Conservation (phyloP, 2,329 filamentous ascomycete species). For the Talaromyces amestolkiae region DNA sequence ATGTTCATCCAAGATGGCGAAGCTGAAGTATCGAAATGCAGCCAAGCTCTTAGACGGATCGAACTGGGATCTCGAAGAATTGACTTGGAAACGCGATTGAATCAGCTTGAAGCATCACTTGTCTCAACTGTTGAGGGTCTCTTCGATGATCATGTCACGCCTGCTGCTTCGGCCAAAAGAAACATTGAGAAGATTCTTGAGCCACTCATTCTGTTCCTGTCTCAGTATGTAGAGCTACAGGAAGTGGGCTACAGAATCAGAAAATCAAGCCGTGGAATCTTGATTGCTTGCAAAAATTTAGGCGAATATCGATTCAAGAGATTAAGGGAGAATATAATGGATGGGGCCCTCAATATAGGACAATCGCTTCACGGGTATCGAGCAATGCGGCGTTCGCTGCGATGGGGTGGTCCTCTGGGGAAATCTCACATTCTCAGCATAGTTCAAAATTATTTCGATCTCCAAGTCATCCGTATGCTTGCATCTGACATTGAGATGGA, state of each 20-base stretch:
- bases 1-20: neutral
- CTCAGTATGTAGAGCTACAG: slow-evolving; percentile 19
- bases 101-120: neutral
- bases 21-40: slow-evolving; percentile 1
- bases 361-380: slow-evolving; percentile 9
- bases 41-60: slow-evolving; percentile 7
- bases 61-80: slow-evolving; percentile 8
- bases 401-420: slow-evolving; percentile 12
- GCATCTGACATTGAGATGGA: neutral
- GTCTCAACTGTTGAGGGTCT: slow-evolving; percentile 11
- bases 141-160: slow-evolving; percentile 20
- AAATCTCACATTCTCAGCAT: neutral
- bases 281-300: neutral
- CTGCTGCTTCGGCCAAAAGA: slow-evolving; percentile 22
- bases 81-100: slow-evolving; percentile 5
- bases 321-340: neutral
- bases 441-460: neutral
- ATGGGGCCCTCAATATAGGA: neutral
- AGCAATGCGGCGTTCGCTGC: neutral
- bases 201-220: neutral
- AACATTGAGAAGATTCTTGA: slow-evolving; percentile 25
- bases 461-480: neutral
- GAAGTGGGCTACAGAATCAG: neutral
- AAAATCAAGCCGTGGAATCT: neutral
- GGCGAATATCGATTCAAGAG: too few species aligned